Evolutionary conservation across 2,329 filamentous ascomycete genomes (phyloP), one percentile per base, ranked within the genome.

Genomic region (Colletotrichum tamarilloi): DNA sequence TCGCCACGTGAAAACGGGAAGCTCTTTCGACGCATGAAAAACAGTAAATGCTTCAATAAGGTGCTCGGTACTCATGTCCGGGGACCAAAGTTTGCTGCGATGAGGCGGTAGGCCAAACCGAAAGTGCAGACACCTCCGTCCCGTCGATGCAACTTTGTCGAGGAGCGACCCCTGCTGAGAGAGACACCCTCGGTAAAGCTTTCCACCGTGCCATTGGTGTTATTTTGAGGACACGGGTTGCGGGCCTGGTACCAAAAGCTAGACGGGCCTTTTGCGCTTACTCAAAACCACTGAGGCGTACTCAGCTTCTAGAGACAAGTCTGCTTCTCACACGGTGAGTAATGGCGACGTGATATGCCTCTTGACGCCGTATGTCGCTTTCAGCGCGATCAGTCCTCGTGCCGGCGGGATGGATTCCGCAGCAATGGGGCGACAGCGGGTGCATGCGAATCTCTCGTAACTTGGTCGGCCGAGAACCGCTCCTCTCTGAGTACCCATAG

Each of bases 91-190:
- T 68, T 38, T 32, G 56, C 55, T 32, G 26, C 35, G 38, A 22
- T 22, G 28, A 57, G 58, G 42, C 59, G 57, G 24, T 57, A 62
- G 60, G 28, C 35, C 63, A 57, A 49, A 56, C 56, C 59, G 26
- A 65, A 69, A 64, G 42, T 11, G 69, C 42, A 70, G 38, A 60
- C 32, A 60, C 53, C 42, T 63, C 70, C 66, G 70, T 60, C 12
- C 55, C 70, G 22, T 55, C 9, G 42, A 73, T 73, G 70, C 42
- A 28, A 72, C 65, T 38, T 38, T 42, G 49, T 62, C 59, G 46
- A 63, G 32, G 53, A 22, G 42, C 46, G 16, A 32, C 38, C 67
- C 66, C 49, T 57, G 70, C 22, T 35, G 26, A 53, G 22, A 35
- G 12, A 35, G 26, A 60, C n/a, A 60, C 32, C 55, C 56, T 73